Conservation (phyloP, 768 basidiomycete genomes). For the Fistulinella prunicolor region DNA sequence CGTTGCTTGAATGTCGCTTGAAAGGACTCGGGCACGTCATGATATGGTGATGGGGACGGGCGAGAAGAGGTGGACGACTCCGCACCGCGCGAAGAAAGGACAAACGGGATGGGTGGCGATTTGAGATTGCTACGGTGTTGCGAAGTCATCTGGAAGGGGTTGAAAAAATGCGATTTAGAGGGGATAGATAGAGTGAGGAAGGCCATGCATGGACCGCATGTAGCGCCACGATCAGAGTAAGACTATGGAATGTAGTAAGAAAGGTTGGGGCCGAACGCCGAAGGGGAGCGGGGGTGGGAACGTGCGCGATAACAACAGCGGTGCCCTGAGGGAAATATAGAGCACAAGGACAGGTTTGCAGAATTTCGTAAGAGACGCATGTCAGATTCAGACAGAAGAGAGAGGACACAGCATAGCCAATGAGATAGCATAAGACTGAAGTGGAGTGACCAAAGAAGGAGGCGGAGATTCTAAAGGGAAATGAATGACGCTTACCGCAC, state of each 20-base stretch:
- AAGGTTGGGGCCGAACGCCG: slow-evolving; percentile 10
- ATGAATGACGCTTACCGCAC: slow-evolving; percentile 27
- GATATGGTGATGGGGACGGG: slow-evolving; percentile 19
- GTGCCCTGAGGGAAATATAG: slow-evolving; percentile 14
- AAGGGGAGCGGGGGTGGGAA: slow-evolving; percentile 12
- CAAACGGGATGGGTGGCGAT: slow-evolving; percentile 30
- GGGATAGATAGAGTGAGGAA: slow-evolving; percentile 39
- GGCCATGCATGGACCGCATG: slow-evolving; percentile 44
- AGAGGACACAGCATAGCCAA: slow-evolving; percentile 6
- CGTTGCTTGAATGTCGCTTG: slow-evolving; percentile 56
- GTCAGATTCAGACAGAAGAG: slow-evolving; percentile 6
- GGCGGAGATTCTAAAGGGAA: slow-evolving; percentile 16
- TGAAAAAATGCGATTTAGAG: slow-evolving; percentile 38
- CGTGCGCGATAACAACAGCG: slow-evolving; percentile 18
- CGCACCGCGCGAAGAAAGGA: slow-evolving; percentile 44
- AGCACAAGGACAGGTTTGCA: slow-evolving; percentile 10
- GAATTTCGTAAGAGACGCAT: slow-evolving; percentile 13
- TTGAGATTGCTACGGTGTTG: slow-evolving; percentile 38
- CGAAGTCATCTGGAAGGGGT: slow-evolving; percentile 47
- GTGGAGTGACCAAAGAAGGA: slow-evolving; percentile 4
- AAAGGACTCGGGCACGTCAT: slow-evolving; percentile 37
- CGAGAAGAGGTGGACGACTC: slow-evolving; percentile 35
- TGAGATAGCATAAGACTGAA: not conserved
- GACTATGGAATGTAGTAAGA: slow-evolving; percentile 15
- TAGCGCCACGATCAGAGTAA: slow-evolving; percentile 22